Evolutionary conservation across 305 asterid genomes (phyloP).

Genomic region (Fraxinus paxiana): DNA sequence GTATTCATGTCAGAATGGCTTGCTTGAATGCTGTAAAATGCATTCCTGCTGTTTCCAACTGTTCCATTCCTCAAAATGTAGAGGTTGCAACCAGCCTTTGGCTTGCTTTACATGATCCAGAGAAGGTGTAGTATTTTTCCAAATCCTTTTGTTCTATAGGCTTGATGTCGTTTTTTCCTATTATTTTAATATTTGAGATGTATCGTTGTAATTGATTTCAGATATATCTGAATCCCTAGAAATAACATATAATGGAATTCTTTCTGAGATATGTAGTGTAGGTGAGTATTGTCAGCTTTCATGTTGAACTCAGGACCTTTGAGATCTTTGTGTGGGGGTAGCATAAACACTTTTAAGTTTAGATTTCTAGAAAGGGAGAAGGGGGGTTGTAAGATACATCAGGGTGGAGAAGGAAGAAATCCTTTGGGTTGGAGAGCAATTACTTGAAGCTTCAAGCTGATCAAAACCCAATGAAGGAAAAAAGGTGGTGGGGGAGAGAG

Average conservation of each 20-base stretch:
- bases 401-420: not conserved
- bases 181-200: slow-evolving; percentile 3
- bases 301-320: not conserved
- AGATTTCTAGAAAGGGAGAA: not conserved
- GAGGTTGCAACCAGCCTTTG: slow-evolving; percentile 92
- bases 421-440: not conserved
- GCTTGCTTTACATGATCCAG: slow-evolving; percentile 96
- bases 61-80: slow-evolving; percentile 70
- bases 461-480: not conserved
- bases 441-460: not conserved
- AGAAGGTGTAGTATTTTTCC: slow-evolving; percentile 52
- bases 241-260: not conserved
- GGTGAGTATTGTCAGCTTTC: not conserved
- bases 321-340: not conserved
- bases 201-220: not conserved
- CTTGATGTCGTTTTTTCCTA: not conserved
- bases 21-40: slow-evolving; percentile 95
- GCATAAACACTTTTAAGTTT: not conserved
- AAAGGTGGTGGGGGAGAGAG: not conserved
- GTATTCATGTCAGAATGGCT: slow-evolving; percentile 83
- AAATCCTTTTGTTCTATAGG: not conserved
- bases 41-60: slow-evolving; percentile 89
- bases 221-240: not conserved
- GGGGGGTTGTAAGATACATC: not conserved
- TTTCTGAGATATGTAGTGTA: not conserved